These are phyloP conservation scores for Colletotrichum musicola DNA, from an alignment of 2,329 filamentous ascomycete genomes.

Conservation along the genomic window DNA sequence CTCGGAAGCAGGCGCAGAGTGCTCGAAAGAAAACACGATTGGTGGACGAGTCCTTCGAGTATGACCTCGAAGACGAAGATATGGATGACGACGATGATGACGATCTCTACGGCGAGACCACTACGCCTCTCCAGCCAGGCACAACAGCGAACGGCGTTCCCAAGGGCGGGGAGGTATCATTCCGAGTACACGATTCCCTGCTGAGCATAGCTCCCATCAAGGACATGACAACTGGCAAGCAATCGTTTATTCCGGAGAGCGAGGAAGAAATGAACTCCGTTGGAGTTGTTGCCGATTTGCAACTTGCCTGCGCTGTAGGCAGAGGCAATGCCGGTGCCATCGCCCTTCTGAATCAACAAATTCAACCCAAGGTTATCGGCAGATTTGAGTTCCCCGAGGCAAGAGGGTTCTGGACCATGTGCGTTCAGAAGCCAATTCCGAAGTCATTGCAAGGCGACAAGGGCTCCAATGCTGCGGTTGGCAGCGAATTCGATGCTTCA, in stretches of 20 bases:
- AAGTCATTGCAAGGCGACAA: constrained; percentile 68
- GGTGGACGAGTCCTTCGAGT: constrained; percentile 65
- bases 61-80: constrained; percentile 67
- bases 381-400: constrained; percentile 80
- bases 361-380: constrained; percentile 79
- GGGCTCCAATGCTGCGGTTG: constrained; percentile 62
- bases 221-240: constrained; percentile 77
- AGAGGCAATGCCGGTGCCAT: constrained; percentile 76
- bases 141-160: constrained; percentile 54
- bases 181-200: constrained; percentile 82
- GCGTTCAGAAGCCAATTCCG: constrained; percentile 74
- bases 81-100: constrained; percentile 74
- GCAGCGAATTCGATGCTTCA: constrained; percentile 68
- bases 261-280: constrained; percentile 58
- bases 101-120: constrained; percentile 65
- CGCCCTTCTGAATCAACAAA: constrained; percentile 80
- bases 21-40: constrained; percentile 73
- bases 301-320: constrained; percentile 72
- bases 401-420: constrained; percentile 84
- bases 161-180: constrained; percentile 75
- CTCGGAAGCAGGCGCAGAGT: constrained; percentile 70
- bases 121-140: constrained; percentile 48
- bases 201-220: constrained; percentile 84
- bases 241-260: constrained; percentile 56
- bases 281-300: constrained; percentile 68